Percentiles rank a stretch among this genome's conserved stretches.
Evolutionary conservation across 2,329 filamentous ascomycete species (phyloP).

Genomic region (Neurospora crassa): DNA sequence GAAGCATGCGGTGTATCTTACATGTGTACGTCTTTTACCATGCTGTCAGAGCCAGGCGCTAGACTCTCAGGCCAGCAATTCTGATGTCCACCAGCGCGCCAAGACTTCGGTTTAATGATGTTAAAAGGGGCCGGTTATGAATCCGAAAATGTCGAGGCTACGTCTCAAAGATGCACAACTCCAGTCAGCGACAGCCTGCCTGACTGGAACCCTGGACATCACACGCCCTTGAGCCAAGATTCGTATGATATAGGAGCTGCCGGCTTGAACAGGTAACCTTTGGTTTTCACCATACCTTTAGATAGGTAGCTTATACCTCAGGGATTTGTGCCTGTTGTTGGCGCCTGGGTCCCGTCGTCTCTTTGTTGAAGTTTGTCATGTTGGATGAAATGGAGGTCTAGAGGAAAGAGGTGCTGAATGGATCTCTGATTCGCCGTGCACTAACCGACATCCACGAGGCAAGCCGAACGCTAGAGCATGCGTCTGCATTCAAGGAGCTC

Average conservation of each 20-base stretch:
- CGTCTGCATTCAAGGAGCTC: background rate
- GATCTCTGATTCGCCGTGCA: background rate
- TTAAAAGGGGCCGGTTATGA: background rate
- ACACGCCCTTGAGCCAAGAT: background rate
- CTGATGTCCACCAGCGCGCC: background rate
- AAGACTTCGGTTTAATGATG: background rate
- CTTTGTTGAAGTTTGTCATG: background rate
- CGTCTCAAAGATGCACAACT: background rate
- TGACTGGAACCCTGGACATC: background rate
- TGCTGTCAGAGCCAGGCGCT: background rate
- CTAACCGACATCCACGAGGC: background rate
- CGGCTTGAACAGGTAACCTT: background rate
- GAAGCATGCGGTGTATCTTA: background rate
- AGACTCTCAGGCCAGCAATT: background rate
- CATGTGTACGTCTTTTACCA: background rate
- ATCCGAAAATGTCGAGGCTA: background rate
- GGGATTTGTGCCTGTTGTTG: background rate
- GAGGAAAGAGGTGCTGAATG: background rate
- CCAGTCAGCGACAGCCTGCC: background rate
- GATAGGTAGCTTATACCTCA: background rate
- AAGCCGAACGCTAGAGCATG: background rate
- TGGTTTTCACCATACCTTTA: background rate
- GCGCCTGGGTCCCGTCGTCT: background rate
- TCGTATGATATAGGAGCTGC: background rate
- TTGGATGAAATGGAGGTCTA: background rate